Evolutionary conservation across 1,284 basidiomycete genomes (phyloP).

Genomic region (Tilletiopsis washingtonensis): DNA sequence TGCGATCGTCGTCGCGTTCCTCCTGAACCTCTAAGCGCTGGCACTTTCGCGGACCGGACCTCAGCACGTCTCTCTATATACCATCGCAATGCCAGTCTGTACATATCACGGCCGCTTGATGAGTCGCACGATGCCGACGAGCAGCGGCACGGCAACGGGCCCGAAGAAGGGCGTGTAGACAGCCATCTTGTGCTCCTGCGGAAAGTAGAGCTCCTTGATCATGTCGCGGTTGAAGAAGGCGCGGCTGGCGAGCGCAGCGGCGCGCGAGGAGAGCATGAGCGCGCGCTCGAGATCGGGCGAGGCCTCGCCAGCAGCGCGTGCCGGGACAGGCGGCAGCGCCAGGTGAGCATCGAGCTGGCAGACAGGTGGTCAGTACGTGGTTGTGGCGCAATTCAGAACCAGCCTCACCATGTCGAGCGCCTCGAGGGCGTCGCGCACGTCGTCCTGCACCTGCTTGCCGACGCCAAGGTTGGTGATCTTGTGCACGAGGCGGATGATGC

Average conservation of each 20-base stretch:
- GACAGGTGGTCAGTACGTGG: too few species aligned
- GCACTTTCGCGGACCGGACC: too few species aligned
- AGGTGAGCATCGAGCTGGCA: too few species aligned
- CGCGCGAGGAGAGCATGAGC: background rate
- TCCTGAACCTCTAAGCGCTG: too few species aligned
- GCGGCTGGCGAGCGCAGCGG: slow-evolving; percentile 60
- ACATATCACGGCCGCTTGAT: slow-evolving; percentile 4
- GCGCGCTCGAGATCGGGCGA: background rate
- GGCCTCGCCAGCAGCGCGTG: too few species aligned
- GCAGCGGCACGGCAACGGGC: slow-evolving; percentile 61
- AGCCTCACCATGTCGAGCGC: slow-evolving; percentile 1
- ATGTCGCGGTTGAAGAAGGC: slow-evolving; percentile 97
- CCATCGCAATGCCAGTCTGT: too few species aligned
- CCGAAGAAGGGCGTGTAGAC: slow-evolving; percentile 47
- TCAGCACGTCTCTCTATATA: too few species aligned
- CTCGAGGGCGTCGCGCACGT: slow-evolving; percentile 12
- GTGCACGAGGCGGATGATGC: slow-evolving; percentile 28
- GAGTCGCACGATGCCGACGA: slow-evolving; percentile 58
- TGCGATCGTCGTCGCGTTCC: slow-evolving; percentile 32
- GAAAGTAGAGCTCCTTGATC: slow-evolving; percentile 88
- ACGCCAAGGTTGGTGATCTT: slow-evolving; percentile 41
- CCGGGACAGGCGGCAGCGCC: too few species aligned
- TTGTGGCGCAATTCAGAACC: too few species aligned
- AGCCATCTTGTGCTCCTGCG: slow-evolving; percentile 49
- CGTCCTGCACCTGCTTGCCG: slow-evolving; percentile 17